Evolutionary conservation across 345 rosid genomes (phyloP).

Genomic region (Populus alba): DNA sequence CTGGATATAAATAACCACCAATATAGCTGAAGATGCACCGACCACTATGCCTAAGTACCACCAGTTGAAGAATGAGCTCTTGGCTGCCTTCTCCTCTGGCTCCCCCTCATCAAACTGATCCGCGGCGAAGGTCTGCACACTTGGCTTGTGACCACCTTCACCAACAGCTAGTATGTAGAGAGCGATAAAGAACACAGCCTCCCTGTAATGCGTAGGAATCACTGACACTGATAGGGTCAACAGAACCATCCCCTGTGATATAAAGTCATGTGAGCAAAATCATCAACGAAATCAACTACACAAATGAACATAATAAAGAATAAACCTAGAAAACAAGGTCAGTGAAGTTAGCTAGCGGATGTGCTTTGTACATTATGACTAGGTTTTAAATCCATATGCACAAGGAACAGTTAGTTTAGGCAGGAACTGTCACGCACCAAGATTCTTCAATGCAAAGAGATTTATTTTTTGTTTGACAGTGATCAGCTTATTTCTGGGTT

Average conservation of each 20-base stretch:
- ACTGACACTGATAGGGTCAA: conserved; percentile 61
- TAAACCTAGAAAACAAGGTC: background rate
- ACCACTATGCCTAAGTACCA: conserved; percentile 66
- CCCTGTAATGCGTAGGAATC: conserved; percentile 33
- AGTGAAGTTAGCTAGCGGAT: background rate
- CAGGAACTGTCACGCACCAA: background rate
- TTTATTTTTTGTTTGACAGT: no score
- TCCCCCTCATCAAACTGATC: conserved; percentile 75
- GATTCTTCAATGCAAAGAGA: background rate
- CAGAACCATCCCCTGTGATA: conserved; percentile 64
- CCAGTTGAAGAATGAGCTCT: conserved; percentile 94
- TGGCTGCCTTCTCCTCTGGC: conserved; percentile 59
- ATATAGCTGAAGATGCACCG: conserved; percentile 55
- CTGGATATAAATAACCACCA: conserved; percentile 70
- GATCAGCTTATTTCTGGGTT: no score
- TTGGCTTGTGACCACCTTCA: conserved; percentile 94
- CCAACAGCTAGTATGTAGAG: conserved; percentile 74
- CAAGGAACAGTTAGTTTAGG: background rate
- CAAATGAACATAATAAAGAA: background rate
- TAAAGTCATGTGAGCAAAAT: background rate
- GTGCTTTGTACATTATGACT: background rate
- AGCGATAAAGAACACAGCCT: conserved; percentile 59
- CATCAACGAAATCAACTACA: background rate
- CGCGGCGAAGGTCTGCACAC: conserved; percentile 92
- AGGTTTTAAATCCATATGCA: background rate